phyloP scores from a whole-genome alignment of 2,329 filamentous ascomycete genomes.

The Aspergillus niger region DNA sequence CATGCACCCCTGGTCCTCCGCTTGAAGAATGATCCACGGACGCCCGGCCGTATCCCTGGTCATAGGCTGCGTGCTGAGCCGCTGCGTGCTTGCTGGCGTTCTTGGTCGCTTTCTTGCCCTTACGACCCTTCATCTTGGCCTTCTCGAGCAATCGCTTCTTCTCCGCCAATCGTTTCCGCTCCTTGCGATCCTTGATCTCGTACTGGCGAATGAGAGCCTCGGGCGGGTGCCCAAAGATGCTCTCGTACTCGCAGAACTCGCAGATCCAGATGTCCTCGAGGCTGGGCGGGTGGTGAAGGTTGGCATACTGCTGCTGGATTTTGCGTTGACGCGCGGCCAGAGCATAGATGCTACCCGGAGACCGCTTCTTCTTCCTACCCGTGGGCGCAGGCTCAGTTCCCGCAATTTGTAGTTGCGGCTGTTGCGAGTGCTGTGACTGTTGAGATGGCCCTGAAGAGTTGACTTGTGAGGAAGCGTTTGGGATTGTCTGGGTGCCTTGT shows the following conservation, averaged over 20 bases:
- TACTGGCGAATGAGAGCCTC: constrained; percentile 85
- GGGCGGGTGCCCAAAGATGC: constrained; percentile 87
- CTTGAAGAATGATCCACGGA: constrained; percentile 42
- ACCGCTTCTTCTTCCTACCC: constrained; percentile 66
- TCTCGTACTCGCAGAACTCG: constrained; percentile 97
- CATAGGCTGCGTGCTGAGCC: constrained; percentile 37
- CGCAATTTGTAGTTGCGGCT: constrained; percentile 26
- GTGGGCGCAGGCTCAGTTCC: constrained; percentile 51
- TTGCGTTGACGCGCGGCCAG: constrained; percentile 76
- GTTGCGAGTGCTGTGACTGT: constrained; percentile 3
- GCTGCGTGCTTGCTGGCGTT: constrained; percentile 54
- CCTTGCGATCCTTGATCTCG: constrained; percentile 88
- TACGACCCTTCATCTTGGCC: constrained; percentile 88
- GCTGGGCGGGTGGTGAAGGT: constrained; percentile 71
- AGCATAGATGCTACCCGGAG: constrained; percentile 69
- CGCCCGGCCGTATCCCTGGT: constrained; percentile 45
- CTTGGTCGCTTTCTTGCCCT: constrained; percentile 81
- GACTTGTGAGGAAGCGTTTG: constrained; percentile 45
- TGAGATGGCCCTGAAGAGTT: constrained; percentile 33
- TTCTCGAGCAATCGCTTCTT: constrained; percentile 83
- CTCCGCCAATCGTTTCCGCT: constrained; percentile 82
- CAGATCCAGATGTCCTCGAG: constrained; percentile 87
- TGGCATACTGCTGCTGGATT: constrained; percentile 73
- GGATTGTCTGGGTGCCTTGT: constrained; percentile 59
- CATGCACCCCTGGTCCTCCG: constrained; percentile 44